Percentiles rank a stretch among this genome's conserved stretches.
These are phyloP conservation scores for Cyathus striatus DNA, from an alignment of 768 basidiomycete genomes.

Conservation along the genomic window DNA sequence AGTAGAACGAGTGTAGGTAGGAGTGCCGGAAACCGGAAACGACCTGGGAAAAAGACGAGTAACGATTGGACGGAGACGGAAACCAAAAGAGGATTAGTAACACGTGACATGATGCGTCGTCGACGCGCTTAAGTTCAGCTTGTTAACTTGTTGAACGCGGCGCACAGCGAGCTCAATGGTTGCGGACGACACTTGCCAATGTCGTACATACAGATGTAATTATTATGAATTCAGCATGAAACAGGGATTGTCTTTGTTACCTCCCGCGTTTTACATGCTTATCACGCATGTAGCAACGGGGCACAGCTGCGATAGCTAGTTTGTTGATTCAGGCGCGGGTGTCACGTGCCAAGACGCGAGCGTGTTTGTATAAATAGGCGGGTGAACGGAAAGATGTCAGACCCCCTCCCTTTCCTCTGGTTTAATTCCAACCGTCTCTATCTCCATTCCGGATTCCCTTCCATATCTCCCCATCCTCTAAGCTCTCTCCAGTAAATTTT, in stretches of 20 bases:
- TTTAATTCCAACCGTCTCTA: slow-evolving; percentile 16
- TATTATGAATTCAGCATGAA: no score
- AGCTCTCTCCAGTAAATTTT: slow-evolving; percentile 3
- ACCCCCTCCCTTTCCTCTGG: slow-evolving; percentile 29
- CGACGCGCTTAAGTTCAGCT: not conserved
- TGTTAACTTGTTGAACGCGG: not conserved
- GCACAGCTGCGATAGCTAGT: slow-evolving; percentile 3
- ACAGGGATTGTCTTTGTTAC: no score
- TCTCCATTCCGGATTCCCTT: slow-evolving; percentile 9
- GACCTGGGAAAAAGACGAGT: no score
- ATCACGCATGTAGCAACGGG: not conserved
- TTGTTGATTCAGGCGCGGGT: slow-evolving; percentile 35
- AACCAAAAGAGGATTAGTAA: not conserved
- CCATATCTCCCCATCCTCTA: slow-evolving; percentile 14
- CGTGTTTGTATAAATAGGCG: slow-evolving; percentile 43
- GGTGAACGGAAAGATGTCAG: slow-evolving; percentile 26
- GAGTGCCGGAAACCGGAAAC: no score
- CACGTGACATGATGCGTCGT: slow-evolving; percentile 3
- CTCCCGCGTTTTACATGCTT: not conserved
- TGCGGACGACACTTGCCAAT: no score
- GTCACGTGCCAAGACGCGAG: slow-evolving; percentile 37
- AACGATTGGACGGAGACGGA: not conserved
- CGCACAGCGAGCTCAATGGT: no score
- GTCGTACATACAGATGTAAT: no score
- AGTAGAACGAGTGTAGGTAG: not conserved